These are phyloP conservation scores for Phytophthora idaei DNA, from an alignment of 352 stramenopile species.

Conservation along the genomic window DNA sequence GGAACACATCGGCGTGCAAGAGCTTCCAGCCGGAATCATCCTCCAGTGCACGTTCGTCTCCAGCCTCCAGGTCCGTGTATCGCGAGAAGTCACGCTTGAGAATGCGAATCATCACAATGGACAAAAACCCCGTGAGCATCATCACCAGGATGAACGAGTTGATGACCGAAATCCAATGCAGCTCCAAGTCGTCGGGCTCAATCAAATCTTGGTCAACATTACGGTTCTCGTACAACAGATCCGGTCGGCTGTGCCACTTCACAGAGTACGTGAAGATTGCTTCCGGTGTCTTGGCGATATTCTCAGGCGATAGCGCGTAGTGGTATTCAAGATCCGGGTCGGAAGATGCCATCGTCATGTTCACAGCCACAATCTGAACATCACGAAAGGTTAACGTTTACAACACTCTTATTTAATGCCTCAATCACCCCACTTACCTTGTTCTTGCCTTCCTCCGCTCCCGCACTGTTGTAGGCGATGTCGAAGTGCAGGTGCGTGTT, in stretches of 20 bases:
- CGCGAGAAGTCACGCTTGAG: slow-evolving; percentile 98
- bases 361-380: slow-evolving; percentile 68
- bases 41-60: slow-evolving; percentile 82
- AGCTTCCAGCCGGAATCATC: slow-evolving; percentile 98
- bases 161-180: slow-evolving; percentile 99
- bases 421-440: slow-evolving; percentile 39
- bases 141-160: slow-evolving; percentile 98
- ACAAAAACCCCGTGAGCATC: slow-evolving; percentile 96
- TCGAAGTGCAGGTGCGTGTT: slow-evolving; percentile 97
- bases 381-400: neutral
- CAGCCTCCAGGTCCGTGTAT: slow-evolving; percentile 95
- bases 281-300: slow-evolving; percentile 51
- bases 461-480: slow-evolving; percentile 91
- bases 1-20: slow-evolving; percentile 97
- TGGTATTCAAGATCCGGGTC: slow-evolving; percentile 65
- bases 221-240: slow-evolving; percentile 90
- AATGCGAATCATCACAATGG: slow-evolving; percentile 97
- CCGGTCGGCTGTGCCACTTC: slow-evolving; percentile 91
- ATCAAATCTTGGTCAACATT: slow-evolving; percentile 74
- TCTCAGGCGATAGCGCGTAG: slow-evolving; percentile 55
- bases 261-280: slow-evolving; percentile 96
- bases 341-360: slow-evolving; percentile 65
- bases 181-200: slow-evolving; percentile 73
- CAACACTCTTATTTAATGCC: neutral
- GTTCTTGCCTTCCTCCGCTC: slow-evolving; percentile 88